Percentiles rank a stretch among this genome's conserved stretches.
Evolutionary conservation across 1,139 yeast genomes (phyloP).

Genomic region (Candida neerlandica): DNA sequence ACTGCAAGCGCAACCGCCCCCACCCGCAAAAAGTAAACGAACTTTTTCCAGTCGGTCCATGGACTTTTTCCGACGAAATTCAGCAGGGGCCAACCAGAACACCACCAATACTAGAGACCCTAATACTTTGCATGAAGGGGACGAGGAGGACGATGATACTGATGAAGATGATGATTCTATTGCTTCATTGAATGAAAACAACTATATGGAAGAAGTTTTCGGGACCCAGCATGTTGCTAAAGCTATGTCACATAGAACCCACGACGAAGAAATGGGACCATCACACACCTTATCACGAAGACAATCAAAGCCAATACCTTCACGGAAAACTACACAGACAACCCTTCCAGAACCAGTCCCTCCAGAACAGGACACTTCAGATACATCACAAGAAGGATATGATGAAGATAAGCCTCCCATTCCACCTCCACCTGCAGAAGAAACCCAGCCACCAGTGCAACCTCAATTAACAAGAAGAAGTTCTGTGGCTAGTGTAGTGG

Average conservation of each 20-base stretch:
- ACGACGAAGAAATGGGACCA: slow-evolving; percentile 13
- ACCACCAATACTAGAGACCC: no score
- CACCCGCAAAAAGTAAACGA: not conserved
- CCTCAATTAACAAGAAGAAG: slow-evolving; percentile 19
- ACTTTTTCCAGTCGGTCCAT: not conserved
- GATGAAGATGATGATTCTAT: slow-evolving; percentile 9
- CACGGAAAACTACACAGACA: not conserved
- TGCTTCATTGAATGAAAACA: not conserved
- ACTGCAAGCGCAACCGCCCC: not conserved
- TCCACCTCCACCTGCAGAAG: not conserved
- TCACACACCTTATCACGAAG: not conserved
- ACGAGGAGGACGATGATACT: slow-evolving; percentile 8
- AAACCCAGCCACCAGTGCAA: not conserved
- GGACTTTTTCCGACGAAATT: not conserved
- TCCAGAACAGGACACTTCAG: not conserved
- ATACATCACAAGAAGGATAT: not conserved
- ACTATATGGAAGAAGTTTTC: slow-evolving; percentile 15
- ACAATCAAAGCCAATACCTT: not conserved
- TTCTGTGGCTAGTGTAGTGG: slow-evolving; percentile 25
- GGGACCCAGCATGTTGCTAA: slow-evolving; percentile 16
- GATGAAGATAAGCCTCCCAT: not conserved
- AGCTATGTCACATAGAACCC: slow-evolving; percentile 6
- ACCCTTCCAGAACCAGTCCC: not conserved
- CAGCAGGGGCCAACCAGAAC: not conserved
- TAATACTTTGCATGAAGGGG: not conserved